These are phyloP conservation scores for Mallotus japonicus DNA, from an alignment of 441 rosid species.

Conservation along the genomic window DNA sequence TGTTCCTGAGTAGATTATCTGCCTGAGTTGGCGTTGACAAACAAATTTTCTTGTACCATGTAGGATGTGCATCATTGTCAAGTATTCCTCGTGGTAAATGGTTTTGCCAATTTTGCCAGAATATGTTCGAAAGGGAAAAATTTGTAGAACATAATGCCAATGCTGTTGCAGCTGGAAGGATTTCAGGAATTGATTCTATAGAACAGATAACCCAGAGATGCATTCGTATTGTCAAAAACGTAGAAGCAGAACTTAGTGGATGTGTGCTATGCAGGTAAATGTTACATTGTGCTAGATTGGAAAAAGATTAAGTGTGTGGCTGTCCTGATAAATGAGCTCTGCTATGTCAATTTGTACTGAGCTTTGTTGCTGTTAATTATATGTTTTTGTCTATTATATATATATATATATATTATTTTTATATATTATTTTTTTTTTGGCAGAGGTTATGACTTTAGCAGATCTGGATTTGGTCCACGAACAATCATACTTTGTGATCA, in stretches of 20 bases:
- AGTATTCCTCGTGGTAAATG: conserved; percentile 79
- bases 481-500: conserved; percentile 75
- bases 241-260: conserved; percentile 72
- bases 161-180: conserved; percentile 81
- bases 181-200: conserved; percentile 67
- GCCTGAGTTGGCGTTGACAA: conserved; percentile 17
- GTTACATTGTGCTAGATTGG: conserved; percentile 18
- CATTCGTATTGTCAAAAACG: conserved; percentile 79
- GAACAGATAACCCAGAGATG: conserved; percentile 78
- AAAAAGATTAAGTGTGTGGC: conserved; percentile 18
- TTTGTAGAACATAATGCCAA: conserved; percentile 56
- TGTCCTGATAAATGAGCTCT: neutral
- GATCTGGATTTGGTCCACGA: conserved; percentile 78
- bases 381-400: neutral
- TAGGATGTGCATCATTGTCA: conserved; percentile 81
- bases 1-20: conserved; percentile 16
- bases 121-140: conserved; percentile 58
- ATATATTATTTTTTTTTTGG: conserved; percentile 5
- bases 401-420: neutral
- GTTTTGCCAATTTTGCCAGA: conserved; percentile 91
- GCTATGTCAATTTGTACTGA: conserved; percentile 1
- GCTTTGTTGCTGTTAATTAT: neutral
- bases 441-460: conserved; percentile 71
- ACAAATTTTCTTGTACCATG: conserved; percentile 25
- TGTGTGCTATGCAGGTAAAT: conserved; percentile 84